Percentiles rank a stretch among this genome's conserved stretches.
These are phyloP conservation scores for Solanum clarkiae DNA, from an alignment of 257 asterid genomes.

Conservation along the genomic window DNA sequence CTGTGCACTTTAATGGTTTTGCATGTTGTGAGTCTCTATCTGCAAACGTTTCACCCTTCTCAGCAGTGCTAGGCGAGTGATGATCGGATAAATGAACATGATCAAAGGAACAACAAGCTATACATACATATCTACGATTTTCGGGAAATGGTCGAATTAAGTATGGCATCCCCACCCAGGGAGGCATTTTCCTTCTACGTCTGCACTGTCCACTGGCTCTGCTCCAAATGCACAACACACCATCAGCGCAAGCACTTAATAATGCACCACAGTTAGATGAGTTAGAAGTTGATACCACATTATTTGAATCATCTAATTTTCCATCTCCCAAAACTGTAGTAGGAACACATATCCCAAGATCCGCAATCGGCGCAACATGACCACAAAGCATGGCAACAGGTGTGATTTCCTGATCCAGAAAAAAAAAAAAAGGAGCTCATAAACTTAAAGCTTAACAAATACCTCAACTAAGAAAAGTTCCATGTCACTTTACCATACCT, in stretches of 20 bases:
- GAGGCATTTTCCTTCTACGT: slow-evolving; percentile 88
- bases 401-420: slow-evolving; percentile 54
- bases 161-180: slow-evolving; percentile 87
- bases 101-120: slow-evolving; percentile 45
- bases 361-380: slow-evolving; percentile 71
- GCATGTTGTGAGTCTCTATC: slow-evolving; percentile 23
- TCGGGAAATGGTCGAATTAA: slow-evolving; percentile 50
- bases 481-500: not conserved
- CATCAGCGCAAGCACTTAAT: slow-evolving; percentile 77
- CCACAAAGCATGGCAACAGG: slow-evolving; percentile 94
- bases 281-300: slow-evolving; percentile 19
- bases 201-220: slow-evolving; percentile 84
- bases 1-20: slow-evolving; percentile 46
- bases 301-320: slow-evolving; percentile 19
- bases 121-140: slow-evolving; percentile 68
- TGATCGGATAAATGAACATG: slow-evolving; percentile 15
- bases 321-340: slow-evolving; percentile 44
- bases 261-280: slow-evolving; percentile 41
- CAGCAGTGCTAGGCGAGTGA: slow-evolving; percentile 15
- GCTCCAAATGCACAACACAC: slow-evolving; percentile 88
- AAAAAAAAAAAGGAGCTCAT: not conserved
- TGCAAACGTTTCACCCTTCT: slow-evolving; percentile 17
- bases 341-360: slow-evolving; percentile 72
- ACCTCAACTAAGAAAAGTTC: not conserved
- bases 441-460: not conserved